Evolutionary conservation across 2,329 filamentous ascomycete genomes (phyloP).

Genomic region (Aquanectria penicillioides): DNA sequence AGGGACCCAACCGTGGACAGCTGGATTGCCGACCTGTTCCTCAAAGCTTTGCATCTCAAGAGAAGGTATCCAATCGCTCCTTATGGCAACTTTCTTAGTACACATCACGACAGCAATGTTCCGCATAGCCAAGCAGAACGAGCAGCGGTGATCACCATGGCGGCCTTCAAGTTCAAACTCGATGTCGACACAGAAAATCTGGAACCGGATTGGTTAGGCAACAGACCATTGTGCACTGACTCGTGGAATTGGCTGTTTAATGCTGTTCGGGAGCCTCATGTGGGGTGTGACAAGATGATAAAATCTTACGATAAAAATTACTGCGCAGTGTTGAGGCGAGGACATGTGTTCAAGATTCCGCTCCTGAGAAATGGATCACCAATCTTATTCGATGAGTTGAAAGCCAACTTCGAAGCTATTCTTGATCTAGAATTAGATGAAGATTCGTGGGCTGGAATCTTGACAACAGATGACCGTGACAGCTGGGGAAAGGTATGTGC

Average conservation of each 20-base stretch:
- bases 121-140: constrained; percentile 25
- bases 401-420: constrained; percentile 10
- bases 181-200: constrained; percentile 23
- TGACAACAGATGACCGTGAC: constrained; percentile 25
- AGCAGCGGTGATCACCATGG: constrained; percentile 24
- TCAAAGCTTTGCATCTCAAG: constrained; percentile 24
- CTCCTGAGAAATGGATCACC: constrained; percentile 9
- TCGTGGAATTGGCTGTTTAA: constrained; percentile 26
- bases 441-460: constrained; percentile 25
- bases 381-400: constrained; percentile 10
- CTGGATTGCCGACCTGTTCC: constrained; percentile 23
- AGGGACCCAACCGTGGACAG: constrained; percentile 23
- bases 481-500: constrained; percentile 25
- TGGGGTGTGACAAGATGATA: constrained; percentile 20
- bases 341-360: constrained; percentile 27
- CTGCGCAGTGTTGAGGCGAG: constrained; percentile 22
- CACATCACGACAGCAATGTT: constrained; percentile 23
- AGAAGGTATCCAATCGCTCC: constrained; percentile 25
- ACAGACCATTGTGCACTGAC: constrained; percentile 22
- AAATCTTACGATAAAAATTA: constrained; percentile 24
- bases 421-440: not conserved
- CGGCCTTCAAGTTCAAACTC: constrained; percentile 26
- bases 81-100: constrained; percentile 25
- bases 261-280: constrained; percentile 17
- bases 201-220: constrained; percentile 23